These are phyloP conservation scores for Septoria petroselini DNA, from an alignment of 2,329 filamentous ascomycete genomes.

Conservation along the genomic window DNA sequence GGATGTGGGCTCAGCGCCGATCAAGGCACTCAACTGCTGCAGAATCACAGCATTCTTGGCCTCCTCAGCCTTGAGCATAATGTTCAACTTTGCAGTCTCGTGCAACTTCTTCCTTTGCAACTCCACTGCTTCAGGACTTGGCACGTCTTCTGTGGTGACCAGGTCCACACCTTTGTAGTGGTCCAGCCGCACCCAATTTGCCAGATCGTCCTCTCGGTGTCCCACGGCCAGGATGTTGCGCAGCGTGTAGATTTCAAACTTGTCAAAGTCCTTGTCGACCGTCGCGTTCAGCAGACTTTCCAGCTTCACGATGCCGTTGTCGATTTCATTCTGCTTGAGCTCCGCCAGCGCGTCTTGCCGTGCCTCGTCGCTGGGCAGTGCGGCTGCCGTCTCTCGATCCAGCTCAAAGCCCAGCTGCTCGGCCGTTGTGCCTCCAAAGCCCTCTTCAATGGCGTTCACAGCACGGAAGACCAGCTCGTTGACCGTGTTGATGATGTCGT, in stretches of 20 bases:
- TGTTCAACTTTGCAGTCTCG: conserved; percentile 74
- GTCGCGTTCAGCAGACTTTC: conserved; percentile 51
- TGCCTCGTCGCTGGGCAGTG: conserved; percentile 22
- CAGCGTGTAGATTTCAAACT: conserved; percentile 72
- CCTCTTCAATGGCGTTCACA: conserved; percentile 80
- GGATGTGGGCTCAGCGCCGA: conserved; percentile 39
- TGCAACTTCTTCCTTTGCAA: conserved; percentile 70
- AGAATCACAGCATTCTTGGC: conserved; percentile 70
- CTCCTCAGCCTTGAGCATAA: conserved; percentile 66
- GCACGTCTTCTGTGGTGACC: conserved; percentile 40
- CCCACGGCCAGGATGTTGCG: conserved; percentile 62
- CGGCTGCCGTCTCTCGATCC: conserved; percentile 13
- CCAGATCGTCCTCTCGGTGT: conserved; percentile 55
- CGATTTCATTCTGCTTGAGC: conserved; percentile 58
- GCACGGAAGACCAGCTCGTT: conserved; percentile 91
- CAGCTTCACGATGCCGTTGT: conserved; percentile 63
- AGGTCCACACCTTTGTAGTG: conserved; percentile 68
- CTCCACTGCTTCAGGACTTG: conserved; percentile 66
- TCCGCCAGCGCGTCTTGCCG: conserved; percentile 39
- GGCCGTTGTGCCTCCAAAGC: conserved; percentile 70
- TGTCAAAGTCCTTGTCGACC: conserved; percentile 52
- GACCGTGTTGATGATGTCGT: conserved; percentile 96
- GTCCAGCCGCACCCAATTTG: conserved; percentile 73
- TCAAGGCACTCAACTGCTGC: conserved; percentile 58
- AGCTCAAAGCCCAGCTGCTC: conserved; percentile 71